These are phyloP conservation scores for Xylaria sp. DNA, from an alignment of 2,329 filamentous ascomycete genomes.

Conservation along the genomic window DNA sequence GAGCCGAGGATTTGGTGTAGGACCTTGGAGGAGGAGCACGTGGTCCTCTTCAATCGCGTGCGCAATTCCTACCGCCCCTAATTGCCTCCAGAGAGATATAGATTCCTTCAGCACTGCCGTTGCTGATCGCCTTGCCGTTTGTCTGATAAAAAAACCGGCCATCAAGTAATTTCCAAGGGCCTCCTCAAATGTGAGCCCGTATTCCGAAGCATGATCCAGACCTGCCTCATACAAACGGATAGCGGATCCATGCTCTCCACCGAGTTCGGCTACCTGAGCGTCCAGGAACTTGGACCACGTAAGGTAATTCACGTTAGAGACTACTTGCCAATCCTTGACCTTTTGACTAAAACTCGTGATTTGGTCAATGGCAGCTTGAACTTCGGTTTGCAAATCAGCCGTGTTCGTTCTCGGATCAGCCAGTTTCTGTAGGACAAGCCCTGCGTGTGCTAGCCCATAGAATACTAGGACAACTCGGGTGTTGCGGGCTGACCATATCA, in stretches of 20 bases:
- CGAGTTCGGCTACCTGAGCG: slow-evolving; percentile 75
- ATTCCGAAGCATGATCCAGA: slow-evolving; percentile 76
- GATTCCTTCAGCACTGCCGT: slow-evolving; percentile 75
- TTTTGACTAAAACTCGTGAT: slow-evolving; percentile 67
- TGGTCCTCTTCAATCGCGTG: slow-evolving; percentile 75
- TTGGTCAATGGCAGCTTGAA: slow-evolving; percentile 62
- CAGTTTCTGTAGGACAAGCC: slow-evolving; percentile 61
- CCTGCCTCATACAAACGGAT: slow-evolving; percentile 75
- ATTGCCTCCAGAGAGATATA: slow-evolving; percentile 73
- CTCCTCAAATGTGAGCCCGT: slow-evolving; percentile 76
- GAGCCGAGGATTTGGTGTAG: slow-evolving; percentile 67
- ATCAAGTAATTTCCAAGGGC: slow-evolving; percentile 79
- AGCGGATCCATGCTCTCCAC: slow-evolving; percentile 65
- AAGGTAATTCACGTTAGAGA: slow-evolving; percentile 77
- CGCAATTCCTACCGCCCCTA: slow-evolving; percentile 76
- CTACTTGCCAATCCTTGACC: slow-evolving; percentile 71
- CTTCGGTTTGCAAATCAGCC: slow-evolving; percentile 57
- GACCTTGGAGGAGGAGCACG: slow-evolving; percentile 72
- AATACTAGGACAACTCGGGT: slow-evolving; percentile 68
- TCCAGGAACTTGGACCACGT: slow-evolving; percentile 75
- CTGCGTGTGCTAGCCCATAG: slow-evolving; percentile 68
- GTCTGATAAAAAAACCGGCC: slow-evolving; percentile 75
- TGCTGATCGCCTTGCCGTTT: slow-evolving; percentile 73
- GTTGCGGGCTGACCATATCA: slow-evolving; percentile 70
- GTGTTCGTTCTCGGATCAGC: slow-evolving; percentile 59